phyloP scores from a whole-genome alignment of 257 asterid species.

The Cordia subcordata region DNA sequence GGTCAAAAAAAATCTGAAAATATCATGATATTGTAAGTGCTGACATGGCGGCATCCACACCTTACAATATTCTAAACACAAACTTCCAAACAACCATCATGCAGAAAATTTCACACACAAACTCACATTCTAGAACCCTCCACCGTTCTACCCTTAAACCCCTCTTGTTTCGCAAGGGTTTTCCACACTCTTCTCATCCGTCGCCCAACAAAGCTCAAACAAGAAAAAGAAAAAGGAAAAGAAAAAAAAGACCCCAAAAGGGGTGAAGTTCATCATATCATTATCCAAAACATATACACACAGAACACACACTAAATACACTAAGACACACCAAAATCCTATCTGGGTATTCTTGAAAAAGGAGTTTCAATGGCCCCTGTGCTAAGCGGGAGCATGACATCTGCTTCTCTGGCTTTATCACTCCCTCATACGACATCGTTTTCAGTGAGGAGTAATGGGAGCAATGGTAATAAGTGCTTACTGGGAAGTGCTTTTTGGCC shows the following conservation, averaged over 20 bases:
- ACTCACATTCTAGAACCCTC: slow-evolving; percentile 62
- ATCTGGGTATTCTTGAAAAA: slow-evolving; percentile 20
- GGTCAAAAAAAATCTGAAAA: neutral
- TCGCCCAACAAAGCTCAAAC: slow-evolving; percentile 6
- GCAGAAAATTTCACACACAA: neutral
- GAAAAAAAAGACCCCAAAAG: no score
- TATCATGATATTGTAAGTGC: slow-evolving; percentile 35
- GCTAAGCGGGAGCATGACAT: slow-evolving; percentile 65
- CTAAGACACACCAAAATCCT: slow-evolving; percentile 2
- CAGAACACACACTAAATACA: slow-evolving; percentile 10
- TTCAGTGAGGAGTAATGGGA: slow-evolving; percentile 27
- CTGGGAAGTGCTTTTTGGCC: slow-evolving; percentile 51
- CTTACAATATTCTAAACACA: slow-evolving; percentile 37
- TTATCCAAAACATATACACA: neutral
- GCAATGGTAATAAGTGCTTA: slow-evolving; percentile 23
- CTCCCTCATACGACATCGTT: slow-evolving; percentile 40
- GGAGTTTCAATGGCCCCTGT: slow-evolving; percentile 61
- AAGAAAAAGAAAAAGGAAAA: no score
- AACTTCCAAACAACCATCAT: slow-evolving; percentile 24
- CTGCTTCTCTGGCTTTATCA: slow-evolving; percentile 47
- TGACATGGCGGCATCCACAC: slow-evolving; percentile 55
- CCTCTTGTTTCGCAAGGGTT: slow-evolving; percentile 13
- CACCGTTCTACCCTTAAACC: slow-evolving; percentile 43
- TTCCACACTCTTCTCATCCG: neutral
- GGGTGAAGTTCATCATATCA: neutral